Evolutionary conservation across 148 eudicot genomes (phyloP).

Genomic region (Rhododendron ovatum): DNA sequence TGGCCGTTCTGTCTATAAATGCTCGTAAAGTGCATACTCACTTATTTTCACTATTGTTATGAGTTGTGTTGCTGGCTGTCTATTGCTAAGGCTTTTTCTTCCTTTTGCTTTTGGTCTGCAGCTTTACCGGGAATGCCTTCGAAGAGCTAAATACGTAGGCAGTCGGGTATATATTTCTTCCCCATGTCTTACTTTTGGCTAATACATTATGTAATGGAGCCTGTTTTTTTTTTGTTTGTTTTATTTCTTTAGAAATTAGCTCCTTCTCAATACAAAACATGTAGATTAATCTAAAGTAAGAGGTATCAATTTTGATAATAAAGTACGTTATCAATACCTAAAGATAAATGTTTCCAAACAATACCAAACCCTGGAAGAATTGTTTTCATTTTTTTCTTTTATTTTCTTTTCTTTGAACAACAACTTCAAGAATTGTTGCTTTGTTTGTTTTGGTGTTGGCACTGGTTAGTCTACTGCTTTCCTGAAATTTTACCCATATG

Average conservation of each 20-base stretch:
- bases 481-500: neutral
- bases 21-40: too few species aligned
- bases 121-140: conserved; percentile 86
- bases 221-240: too few species aligned
- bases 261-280: too few species aligned
- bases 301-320: too few species aligned
- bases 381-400: neutral
- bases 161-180: conserved; percentile 32
- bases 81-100: too few species aligned
- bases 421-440: neutral
- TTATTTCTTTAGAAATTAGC: neutral
- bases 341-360: neutral
- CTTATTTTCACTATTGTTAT: too few species aligned
- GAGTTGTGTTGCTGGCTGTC: too few species aligned
- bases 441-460: neutral
- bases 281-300: too few species aligned
- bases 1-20: too few species aligned
- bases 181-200: neutral
- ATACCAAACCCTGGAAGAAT: neutral
- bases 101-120: conserved; percentile 1
- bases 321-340: too few species aligned
- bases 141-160: conserved; percentile 74
- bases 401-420: too few species aligned
- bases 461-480: neutral
- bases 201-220: neutral